Conservation (phyloP, 2,329 filamentous ascomycete genomes). For the Purpureocillium takamizusanense region DNA sequence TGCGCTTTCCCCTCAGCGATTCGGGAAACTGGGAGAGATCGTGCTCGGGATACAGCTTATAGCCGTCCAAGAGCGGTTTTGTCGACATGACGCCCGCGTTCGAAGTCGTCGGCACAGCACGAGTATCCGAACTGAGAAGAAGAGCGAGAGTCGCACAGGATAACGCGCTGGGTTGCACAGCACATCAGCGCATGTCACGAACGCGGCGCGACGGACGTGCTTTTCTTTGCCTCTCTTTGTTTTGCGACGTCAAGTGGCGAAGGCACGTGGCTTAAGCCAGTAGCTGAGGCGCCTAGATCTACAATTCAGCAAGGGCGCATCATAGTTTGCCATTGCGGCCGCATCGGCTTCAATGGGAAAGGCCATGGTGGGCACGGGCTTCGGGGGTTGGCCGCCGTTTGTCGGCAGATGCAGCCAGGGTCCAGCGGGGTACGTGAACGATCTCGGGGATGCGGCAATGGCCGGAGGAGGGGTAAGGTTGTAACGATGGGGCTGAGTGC, state of each 20-base stretch:
- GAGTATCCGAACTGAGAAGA: too few species aligned
- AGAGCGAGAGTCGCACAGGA: too few species aligned
- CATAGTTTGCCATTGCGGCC: constrained; percentile 6
- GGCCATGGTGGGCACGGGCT: constrained; percentile 19
- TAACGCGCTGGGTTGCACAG: too few species aligned
- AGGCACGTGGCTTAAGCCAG: constrained; percentile 15
- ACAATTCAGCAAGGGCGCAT: constrained; percentile 7
- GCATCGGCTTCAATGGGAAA: constrained; percentile 14
- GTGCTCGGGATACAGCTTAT: constrained; percentile 17
- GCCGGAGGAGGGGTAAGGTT: neutral
- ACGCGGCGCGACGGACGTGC: neutral
- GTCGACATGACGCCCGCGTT: constrained; percentile 5
- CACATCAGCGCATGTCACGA: neutral
- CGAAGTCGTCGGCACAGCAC: too few species aligned
- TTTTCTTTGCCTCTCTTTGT: constrained; percentile 12
- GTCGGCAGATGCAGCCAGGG: constrained; percentile 11
- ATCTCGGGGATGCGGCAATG: too few species aligned
- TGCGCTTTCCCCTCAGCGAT: constrained; percentile 47
- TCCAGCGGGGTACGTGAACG: neutral
- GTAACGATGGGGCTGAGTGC: neutral
- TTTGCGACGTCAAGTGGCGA: neutral
- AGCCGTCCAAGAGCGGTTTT: constrained; percentile 2
- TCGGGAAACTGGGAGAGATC: constrained; percentile 36
- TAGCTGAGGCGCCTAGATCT: neutral
- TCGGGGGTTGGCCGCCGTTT: constrained; percentile 18